Evolutionary conservation across 2,329 filamentous ascomycete species (phyloP), one percentile per base, ranked within the genome.

Genomic region (Fusarium subglutinans): DNA sequence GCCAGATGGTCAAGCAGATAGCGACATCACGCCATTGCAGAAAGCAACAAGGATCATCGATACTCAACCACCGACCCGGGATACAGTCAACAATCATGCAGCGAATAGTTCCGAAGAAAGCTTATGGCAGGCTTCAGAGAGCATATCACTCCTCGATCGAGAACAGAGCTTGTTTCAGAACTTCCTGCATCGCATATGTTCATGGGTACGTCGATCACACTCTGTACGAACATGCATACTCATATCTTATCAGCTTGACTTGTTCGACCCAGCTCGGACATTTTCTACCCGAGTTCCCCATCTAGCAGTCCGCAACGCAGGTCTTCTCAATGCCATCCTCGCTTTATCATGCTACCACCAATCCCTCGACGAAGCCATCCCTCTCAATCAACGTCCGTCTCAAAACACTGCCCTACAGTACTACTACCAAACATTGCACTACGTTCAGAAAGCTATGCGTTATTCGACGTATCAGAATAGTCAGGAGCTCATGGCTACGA

Each of bases 341-440:
- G 89, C 89, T 3, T 81, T 90, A 6, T 86, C 88, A 14, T 85
- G 55, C 30, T 72, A 72, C 5, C 70, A 76, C 5, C 74, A 65
- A 45, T 76, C 74, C 4, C 61, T 72, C 3, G 63, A 76, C 15
- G 53, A 57, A 45, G 63, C 44, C 4, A 51, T 61, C 2, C 24
- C 37, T 7, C 7, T 37, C 3, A 35, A 60, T 4, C 56, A 66
- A 3, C 50, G 70, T 5, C 70, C 66, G 0, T 68, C 63, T 5
- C 68, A 77, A 4, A 73, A 69, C 12, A 80, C 78, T 13, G 79
- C 79, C 4, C 73, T 85, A 45, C 81, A 80, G 12, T 91, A 90
- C 68, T 92, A 92, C 76, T 88, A 90, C 73, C 88, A 91, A 75
- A 90, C 89, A 0, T 81, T 92, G 0, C 87, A 89, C 56, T 92